Evolutionary conservation across 75 land plant species (phyloP), one percentile per base, ranked within the genome.

Genomic region (Chamaecyparis obtusa): DNA sequence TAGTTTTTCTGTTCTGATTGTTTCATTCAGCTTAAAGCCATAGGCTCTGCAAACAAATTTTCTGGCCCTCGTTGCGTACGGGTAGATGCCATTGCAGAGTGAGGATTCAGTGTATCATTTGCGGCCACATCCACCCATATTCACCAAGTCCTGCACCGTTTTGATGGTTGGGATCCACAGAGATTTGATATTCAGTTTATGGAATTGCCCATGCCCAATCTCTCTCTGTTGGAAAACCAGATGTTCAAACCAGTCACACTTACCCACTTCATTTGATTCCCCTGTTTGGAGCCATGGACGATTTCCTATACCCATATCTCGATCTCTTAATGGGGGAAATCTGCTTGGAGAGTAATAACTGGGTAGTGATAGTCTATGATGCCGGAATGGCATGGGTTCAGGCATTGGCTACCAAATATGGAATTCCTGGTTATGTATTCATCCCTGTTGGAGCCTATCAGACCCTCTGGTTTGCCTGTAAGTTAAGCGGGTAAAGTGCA

Each of bases 221-320:
- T 85, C 78, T 43, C 54, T 19, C n/a, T n/a, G 60, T 72, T 27
- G 87, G 86, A 37, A 56, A 86, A 3, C 88, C 89, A 5, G 54
- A 92, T 82, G 88, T 88, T 10, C 51, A 44, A 84, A 83, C 51
- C 13, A 48, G 51, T 48, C 39, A 14, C 79, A 92, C 87, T 43
- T 80, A 24, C 88, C 92, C 94, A n/a, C 17, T 87, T 13, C 94
- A 93, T 77, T 89, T 93, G 64, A 90, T 87, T 56, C 87, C 90
- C 1, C 3, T 85, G 33, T 87, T 89, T 46, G 88, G 90, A 4
- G 88, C 91, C 2, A 17, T 88, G 33, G 37, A 36, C 10, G 89
- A 83, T 88, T 87, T 93, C 57, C 88, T 86, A 14, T 6, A 69
- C 17, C 91, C 91, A 16, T 8, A 9, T 32, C 64, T 89, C 14